Evolutionary conservation across 441 rosid species (phyloP), one percentile per base, ranked within the genome.

Genomic region (Eugenia klotzschiana): DNA sequence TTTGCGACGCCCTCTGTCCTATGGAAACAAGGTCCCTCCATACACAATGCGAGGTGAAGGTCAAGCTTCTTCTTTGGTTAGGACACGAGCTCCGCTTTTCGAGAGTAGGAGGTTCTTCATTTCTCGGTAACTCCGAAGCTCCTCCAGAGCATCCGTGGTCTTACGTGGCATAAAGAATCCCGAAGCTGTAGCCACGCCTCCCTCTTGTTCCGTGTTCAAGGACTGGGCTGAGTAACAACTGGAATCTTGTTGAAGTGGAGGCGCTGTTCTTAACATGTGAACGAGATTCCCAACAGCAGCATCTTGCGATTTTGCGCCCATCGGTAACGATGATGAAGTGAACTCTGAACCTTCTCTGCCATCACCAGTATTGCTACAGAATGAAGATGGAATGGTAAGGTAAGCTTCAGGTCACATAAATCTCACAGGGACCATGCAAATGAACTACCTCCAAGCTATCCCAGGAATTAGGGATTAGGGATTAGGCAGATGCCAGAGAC

Each of bases 261-360:
- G 93, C 51, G 98, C 99, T 29, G 91, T 91, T 85, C 94, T 89
- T 80, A 96, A 91, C 96, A 93, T 88, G 84, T 89, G 95, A 87
- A 96, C 98, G 40, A 96, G 93, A 77, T 91, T 87, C 49, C 98
- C 99, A 23, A 96, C 96, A 40, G 98, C 97, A 56, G 98, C 99
- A 81, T 91, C 95, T 86, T 91, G 98, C 14, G 99, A 96, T 89
- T 91, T 92, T 86, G 86, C 88, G 33, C 93, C 95, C 83, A 85
- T 50, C 29, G 92, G 84, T 54, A 82, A 85, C 8, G 92, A 85
- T 52, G 89, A 89, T 9, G 93, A 86, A 81, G 88, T 87, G 52
- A 85, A 84, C 56, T 90, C 94, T 23, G 89, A 86, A 79, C 84
- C 82, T 82, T 87, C 93, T 86, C 82, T 85, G 79, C 91, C 89